A percentile compares a stretch with the other conserved stretches of the same genome.
Evolutionary conservation across 2,329 filamentous ascomycete genomes (phyloP).

Genomic region (Neonectria ditissima): DNA sequence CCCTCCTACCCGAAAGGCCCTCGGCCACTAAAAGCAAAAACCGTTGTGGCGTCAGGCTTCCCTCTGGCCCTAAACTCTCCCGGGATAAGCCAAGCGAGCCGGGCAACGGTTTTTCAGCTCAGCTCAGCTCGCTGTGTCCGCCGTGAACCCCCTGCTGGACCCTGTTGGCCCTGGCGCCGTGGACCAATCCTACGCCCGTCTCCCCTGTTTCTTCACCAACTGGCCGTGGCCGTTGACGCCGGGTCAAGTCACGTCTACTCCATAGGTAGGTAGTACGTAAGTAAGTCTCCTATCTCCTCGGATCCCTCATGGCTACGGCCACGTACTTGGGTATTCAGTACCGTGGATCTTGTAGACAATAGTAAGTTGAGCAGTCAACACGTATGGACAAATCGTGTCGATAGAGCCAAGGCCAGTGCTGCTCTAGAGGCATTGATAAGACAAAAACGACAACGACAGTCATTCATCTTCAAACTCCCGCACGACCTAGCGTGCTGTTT

Average conservation of each 20-base stretch:
- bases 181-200: slow-evolving; percentile 30
- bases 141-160: slow-evolving; percentile 3
- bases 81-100: slow-evolving; percentile 37
- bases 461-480: slow-evolving; percentile 18
- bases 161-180: slow-evolving; percentile 19
- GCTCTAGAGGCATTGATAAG: neutral
- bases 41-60: slow-evolving; percentile 44
- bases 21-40: slow-evolving; percentile 45
- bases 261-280: no score
- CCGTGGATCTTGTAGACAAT: neutral
- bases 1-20: slow-evolving; percentile 28
- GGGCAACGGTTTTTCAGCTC: slow-evolving; percentile 46
- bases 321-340: neutral
- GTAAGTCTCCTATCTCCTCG: slow-evolving; percentile 4
- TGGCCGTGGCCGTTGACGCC: slow-evolving; percentile 9
- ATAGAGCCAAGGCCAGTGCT: neutral
- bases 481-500: slow-evolving; percentile 14
- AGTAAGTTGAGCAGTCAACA: no score
- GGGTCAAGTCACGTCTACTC: slow-evolving; percentile 11
- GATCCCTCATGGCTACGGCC: neutral
- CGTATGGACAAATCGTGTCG: neutral
- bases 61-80: slow-evolving; percentile 35
- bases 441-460: neutral
- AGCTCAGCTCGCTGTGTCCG: slow-evolving; percentile 36
- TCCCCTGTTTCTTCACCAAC: slow-evolving; percentile 31